phyloP scores from a whole-genome alignment of 306 rosid genomes.

The Casuarina equisetifolia region DNA sequence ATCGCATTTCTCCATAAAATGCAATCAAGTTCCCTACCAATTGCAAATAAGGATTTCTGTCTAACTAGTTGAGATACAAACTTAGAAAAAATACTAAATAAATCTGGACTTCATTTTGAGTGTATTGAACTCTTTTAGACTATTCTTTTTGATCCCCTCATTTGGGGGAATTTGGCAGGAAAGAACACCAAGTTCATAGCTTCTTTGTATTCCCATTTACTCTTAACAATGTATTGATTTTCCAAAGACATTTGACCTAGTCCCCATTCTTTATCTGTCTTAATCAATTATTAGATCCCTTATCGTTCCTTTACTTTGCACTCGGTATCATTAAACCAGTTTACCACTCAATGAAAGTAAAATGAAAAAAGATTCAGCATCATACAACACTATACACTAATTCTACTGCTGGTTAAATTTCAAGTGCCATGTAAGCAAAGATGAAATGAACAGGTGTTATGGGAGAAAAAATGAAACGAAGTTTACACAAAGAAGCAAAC shows the following conservation, averaged over 20 bases:
- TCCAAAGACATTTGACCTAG: not conserved
- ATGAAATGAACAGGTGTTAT: not conserved
- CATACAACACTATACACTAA: not conserved
- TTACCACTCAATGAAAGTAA: not conserved
- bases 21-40: conserved; percentile 17
- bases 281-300: not conserved
- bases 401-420: not conserved
- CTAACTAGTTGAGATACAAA: conserved; percentile 9
- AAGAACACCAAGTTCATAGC: not conserved
- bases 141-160: not conserved
- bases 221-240: not conserved
- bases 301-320: not conserved
- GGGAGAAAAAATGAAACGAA: conserved; percentile 17
- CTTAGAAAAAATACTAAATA: not conserved
- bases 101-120: not conserved
- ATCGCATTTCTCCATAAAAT: not conserved
- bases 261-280: not conserved
- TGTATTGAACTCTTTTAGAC: not conserved
- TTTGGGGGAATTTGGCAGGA: not conserved
- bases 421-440: not conserved
- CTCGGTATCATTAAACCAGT: not conserved
- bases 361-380: not conserved
- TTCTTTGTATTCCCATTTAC: not conserved
- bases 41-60: conserved; percentile 11
- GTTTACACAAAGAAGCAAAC: conserved; percentile 36